Conservation (phyloP, 805 yeast genomes). For the Teunomyces pallodes region DNA sequence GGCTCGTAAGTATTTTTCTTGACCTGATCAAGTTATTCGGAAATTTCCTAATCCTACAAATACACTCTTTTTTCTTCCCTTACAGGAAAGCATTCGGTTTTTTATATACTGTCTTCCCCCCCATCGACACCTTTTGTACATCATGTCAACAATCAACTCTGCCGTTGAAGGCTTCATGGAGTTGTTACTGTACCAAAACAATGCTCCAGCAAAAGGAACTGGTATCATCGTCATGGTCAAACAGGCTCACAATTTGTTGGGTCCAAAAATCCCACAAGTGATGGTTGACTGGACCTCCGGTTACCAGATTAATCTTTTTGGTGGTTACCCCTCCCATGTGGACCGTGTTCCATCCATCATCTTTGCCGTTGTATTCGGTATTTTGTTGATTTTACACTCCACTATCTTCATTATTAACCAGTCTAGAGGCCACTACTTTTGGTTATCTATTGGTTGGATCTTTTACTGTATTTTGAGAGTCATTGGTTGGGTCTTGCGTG, state of each 20-base stretch:
- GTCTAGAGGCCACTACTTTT: slow-evolving; percentile 59
- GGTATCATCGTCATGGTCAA: slow-evolving; percentile 25
- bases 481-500: slow-evolving; percentile 58
- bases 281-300: slow-evolving; percentile 36
- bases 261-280: slow-evolving; percentile 37
- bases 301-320: slow-evolving; percentile 53
- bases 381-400: slow-evolving; percentile 48
- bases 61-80: neutral
- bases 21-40: neutral
- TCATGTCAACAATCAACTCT: slow-evolving; percentile 16
- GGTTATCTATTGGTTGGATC: slow-evolving; percentile 50
- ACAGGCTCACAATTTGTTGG: slow-evolving; percentile 32
- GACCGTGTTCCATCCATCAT: slow-evolving; percentile 64
- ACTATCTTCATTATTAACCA: slow-evolving; percentile 47
- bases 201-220: slow-evolving; percentile 31
- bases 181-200: slow-evolving; percentile 26
- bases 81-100: neutral
- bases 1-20: slow-evolving; percentile 1
- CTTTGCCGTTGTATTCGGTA: slow-evolving; percentile 50
- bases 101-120: neutral
- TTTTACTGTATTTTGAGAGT: slow-evolving; percentile 52
- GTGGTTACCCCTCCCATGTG: slow-evolving; percentile 52
- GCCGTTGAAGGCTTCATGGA: slow-evolving; percentile 30
- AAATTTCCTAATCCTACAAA: slow-evolving; percentile 2
- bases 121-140: neutral